Evolutionary conservation across 2,329 filamentous ascomycete genomes (phyloP).

Genomic region (Seiridium unicorne): DNA sequence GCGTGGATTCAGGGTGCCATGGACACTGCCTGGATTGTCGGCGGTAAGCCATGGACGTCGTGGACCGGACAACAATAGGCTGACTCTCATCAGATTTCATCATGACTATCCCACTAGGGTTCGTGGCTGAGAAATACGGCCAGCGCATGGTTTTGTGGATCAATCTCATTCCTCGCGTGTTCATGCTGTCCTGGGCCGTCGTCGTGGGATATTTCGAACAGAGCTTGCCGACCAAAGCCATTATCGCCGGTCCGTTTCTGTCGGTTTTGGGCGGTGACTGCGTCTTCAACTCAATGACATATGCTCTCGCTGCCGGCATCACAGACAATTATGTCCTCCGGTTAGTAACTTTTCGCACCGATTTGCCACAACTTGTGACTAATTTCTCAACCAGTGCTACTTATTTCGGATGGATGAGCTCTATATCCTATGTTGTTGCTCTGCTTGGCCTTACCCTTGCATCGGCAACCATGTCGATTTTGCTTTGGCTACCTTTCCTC

Average conservation of each 20-base stretch:
- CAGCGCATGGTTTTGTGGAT: constrained; percentile 37
- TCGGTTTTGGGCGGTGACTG: constrained; percentile 49
- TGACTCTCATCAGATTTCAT: constrained; percentile 36
- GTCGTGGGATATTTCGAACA: constrained; percentile 36
- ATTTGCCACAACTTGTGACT: background rate
- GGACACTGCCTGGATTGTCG: constrained; percentile 48
- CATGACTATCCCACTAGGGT: constrained; percentile 48
- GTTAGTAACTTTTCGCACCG: constrained; percentile 14
- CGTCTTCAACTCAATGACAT: constrained; percentile 49
- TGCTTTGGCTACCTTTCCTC: constrained; percentile 43
- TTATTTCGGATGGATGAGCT: constrained; percentile 50
- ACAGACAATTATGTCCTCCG: constrained; percentile 40
- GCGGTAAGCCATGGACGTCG: constrained; percentile 30
- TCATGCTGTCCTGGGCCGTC: constrained; percentile 39
- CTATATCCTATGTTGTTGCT: constrained; percentile 44
- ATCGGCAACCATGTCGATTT: constrained; percentile 41
- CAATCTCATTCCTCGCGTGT: constrained; percentile 40
- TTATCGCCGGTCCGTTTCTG: constrained; percentile 38
- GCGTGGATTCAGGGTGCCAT: constrained; percentile 51
- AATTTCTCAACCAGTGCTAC: constrained; percentile 33
- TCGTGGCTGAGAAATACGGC: constrained; percentile 42
- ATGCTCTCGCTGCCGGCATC: constrained; percentile 41
- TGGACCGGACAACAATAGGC: background rate
- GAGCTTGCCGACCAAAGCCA: constrained; percentile 34
- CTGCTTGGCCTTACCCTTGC: constrained; percentile 45